Base-by-base conservation (phyloP, 768 basidiomycete species). In the Naematelia encephala region DNA sequence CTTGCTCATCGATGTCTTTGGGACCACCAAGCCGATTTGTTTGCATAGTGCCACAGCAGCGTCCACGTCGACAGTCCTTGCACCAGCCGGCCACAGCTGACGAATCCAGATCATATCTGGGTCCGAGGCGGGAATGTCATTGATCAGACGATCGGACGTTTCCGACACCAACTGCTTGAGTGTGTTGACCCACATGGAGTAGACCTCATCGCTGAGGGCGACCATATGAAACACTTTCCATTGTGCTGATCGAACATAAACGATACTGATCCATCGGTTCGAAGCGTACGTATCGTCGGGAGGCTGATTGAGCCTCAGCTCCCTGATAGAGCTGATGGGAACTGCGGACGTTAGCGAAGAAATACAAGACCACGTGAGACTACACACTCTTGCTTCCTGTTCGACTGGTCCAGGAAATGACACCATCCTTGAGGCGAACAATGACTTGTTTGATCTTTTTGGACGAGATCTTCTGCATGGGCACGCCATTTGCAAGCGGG, bases 141-240 rank as follows among this genome's bases (percentile, higher is more conserved):
- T 44, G 25, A 73, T 61, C 19, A 65, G 51, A 28, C 66, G 59
- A 45, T 73, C 71, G 13, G 62, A 53, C 4, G 67, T 67, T 43
- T 67, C 64, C 3, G 71, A 61, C 13, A 76, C 64, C 19, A 92
- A 79, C 54, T 84, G 83, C 45, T 81, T 81, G 10, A 93, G 76
- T 0, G 89, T 84, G 26, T 79, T 74, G 48, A 86, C 82, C 85
- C 85, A 86, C 65, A 84, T 79, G n/a, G 79, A 77, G 67, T 84
- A 84, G 68, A 86, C 82, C 51, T 86, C 82, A 26, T 78, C 76
- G 0, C 85, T 84, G 1, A 85, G 82, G 1, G 91, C 87, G 54
- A 93, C 82, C 61, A 93, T 81, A 70, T 96, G 91, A 23, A 92
- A 82, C 0, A 88, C 88, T 79, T 93, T 93, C 87, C 75, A 77